phyloP scores from a whole-genome alignment of 768 basidiomycete genomes.

The Cystobasidium ongulense region DNA sequence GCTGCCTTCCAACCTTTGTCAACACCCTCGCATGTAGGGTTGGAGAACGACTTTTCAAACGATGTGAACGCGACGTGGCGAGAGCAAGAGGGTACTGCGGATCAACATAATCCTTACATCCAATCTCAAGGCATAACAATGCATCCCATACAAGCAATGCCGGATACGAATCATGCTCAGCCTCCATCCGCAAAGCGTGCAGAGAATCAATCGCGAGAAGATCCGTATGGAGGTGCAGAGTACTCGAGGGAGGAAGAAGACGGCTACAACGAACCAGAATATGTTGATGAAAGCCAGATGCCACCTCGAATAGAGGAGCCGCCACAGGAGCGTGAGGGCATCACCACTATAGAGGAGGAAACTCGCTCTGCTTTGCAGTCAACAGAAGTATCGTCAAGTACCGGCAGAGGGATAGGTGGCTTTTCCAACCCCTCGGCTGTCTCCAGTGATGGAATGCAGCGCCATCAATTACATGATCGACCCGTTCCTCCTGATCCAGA shows the following conservation, averaged over 20 bases:
- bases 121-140: background rate
- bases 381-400: background rate
- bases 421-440: background rate
- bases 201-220: background rate
- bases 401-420: background rate
- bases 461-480: background rate
- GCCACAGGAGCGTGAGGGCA: background rate
- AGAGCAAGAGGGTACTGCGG: background rate
- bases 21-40: background rate
- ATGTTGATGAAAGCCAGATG: slow-evolving; percentile 4
- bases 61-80: slow-evolving; percentile 17
- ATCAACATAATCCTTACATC: background rate
- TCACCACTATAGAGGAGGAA: background rate
- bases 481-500: background rate
- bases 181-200: background rate
- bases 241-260: background rate
- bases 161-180: background rate
- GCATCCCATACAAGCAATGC: background rate
- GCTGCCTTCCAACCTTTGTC: background rate
- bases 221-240: background rate
- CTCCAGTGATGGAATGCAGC: background rate
- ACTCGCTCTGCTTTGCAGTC: background rate
- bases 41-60: slow-evolving; percentile 24
- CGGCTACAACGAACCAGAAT: background rate
- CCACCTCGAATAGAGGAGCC: background rate